A percentile compares a stretch with the other conserved stretches of the same genome.
Conservation (phyloP, 257 asterid genomes). For the Lycium ferocissimum region DNA sequence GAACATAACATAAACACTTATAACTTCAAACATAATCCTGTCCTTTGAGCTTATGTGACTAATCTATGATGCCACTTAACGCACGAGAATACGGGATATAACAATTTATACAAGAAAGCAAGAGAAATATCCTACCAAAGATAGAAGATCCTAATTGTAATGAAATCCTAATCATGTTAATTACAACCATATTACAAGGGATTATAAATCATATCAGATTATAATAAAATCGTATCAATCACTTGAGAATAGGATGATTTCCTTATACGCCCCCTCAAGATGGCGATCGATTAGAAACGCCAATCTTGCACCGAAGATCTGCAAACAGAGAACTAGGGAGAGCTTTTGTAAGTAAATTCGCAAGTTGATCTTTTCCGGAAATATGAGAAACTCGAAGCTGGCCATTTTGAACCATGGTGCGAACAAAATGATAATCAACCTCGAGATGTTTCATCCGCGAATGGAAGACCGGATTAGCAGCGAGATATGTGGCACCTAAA, state of each 20-base stretch:
- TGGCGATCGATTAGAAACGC: background rate
- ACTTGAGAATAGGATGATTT: background rate
- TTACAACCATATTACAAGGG: background rate
- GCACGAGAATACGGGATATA: no score
- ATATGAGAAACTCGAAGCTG: background rate
- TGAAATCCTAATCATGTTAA: no score
- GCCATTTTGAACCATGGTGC: background rate
- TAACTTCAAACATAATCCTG: no score
- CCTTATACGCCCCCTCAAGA: background rate
- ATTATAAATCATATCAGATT: background rate
- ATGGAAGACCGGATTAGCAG: background rate
- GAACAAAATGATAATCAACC: background rate
- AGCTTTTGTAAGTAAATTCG: background rate
- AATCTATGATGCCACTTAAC: no score
- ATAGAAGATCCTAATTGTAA: no score
- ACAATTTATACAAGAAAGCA: no score
- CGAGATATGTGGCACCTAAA: background rate
- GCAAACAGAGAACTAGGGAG: background rate
- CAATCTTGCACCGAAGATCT: background rate
- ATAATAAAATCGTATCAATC: no score
- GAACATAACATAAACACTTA: no score
- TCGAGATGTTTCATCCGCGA: conserved; percentile 2
- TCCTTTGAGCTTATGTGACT: no score
- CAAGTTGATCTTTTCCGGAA: background rate
- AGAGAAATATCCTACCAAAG: no score